Evolutionary conservation across 208 protist genomes (phyloP).

Genomic region (Polymyxa betae): DNA sequence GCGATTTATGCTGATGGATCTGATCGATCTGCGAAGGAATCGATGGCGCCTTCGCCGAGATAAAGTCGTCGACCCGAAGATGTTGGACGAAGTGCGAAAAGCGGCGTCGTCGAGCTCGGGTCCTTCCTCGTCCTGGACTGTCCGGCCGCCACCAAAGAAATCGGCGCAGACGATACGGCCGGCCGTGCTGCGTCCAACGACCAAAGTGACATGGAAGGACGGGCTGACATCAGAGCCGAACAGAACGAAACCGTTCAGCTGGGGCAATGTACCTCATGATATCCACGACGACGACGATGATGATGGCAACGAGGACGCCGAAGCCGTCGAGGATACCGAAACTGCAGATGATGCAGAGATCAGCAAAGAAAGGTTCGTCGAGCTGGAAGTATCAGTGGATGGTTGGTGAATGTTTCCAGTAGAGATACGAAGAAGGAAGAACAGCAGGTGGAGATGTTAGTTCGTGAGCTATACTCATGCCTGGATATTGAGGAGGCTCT

Average conservation of each 20-base stretch:
- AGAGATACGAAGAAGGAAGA: not conserved
- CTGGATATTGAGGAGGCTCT: not conserved
- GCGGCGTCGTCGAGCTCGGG: too few relatives aligned
- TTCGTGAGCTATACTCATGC: not conserved
- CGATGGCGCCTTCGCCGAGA: not conserved
- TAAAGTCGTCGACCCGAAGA: slow-evolving; percentile 15
- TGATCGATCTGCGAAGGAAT: slow-evolving; percentile 11
- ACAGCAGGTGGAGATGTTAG: not conserved
- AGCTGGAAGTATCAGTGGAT: too few relatives aligned
- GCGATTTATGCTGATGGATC: slow-evolving; percentile 1
- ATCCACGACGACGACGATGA: not conserved
- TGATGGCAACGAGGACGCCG: not conserved
- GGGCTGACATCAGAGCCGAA: not conserved
- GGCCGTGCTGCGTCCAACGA: not conserved
- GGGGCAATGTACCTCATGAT: not conserved
- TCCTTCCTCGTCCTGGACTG: not conserved
- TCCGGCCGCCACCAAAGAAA: not conserved
- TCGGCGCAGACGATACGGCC: not conserved
- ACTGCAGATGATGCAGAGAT: not conserved
- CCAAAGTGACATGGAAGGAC: not conserved
- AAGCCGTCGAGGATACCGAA: not conserved
- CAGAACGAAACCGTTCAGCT: not conserved
- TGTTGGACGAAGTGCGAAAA: not conserved
- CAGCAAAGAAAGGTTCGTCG: too few relatives aligned
- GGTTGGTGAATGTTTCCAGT: not conserved